Percentiles rank a stretch among this genome's conserved stretches.
Conservation (phyloP, 2,329 filamentous ascomycete genomes). For the Sarocladium kiliense region DNA sequence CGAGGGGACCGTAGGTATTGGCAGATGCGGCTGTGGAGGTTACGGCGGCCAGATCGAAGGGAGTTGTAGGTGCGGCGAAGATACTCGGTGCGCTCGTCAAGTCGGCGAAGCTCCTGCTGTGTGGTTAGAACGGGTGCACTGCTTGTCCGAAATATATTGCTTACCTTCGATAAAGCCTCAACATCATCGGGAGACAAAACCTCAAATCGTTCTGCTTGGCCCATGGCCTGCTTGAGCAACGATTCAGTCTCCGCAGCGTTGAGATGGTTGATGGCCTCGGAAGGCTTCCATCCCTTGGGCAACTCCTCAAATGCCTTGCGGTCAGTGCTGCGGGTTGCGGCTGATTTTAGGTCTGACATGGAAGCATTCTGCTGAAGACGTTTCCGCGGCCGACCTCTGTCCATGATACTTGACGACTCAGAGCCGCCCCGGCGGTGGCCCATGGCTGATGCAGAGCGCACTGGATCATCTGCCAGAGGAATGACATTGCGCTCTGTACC, state of each 20-base stretch:
- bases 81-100: constrained; percentile 77
- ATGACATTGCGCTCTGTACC: constrained; percentile 15
- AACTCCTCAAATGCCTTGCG: constrained; percentile 54
- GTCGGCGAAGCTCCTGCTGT: constrained; percentile 60
- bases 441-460: constrained; percentile 16
- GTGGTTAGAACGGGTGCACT: not conserved
- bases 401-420: constrained; percentile 54
- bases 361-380: constrained; percentile 19
- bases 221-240: constrained; percentile 55
- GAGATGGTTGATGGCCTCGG: constrained; percentile 46
- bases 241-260: constrained; percentile 41
- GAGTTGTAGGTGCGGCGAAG: constrained; percentile 72
- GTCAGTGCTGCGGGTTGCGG: constrained; percentile 35
- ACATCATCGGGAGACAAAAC: constrained; percentile 59
- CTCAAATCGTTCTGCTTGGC: constrained; percentile 59
- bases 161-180: constrained; percentile 58
- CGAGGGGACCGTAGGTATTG: constrained; percentile 69
- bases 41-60: constrained; percentile 68
- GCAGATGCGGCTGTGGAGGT: constrained; percentile 72
- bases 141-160: constrained; percentile 14
- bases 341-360: constrained; percentile 5
- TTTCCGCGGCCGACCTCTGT: constrained; percentile 56
- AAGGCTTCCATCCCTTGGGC: constrained; percentile 51
- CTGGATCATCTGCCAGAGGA: constrained; percentile 26
- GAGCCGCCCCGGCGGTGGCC: constrained; percentile 50